Base-by-base conservation (phyloP, 331 rosid genomes). In the Pyracantha coccinea region DNA sequence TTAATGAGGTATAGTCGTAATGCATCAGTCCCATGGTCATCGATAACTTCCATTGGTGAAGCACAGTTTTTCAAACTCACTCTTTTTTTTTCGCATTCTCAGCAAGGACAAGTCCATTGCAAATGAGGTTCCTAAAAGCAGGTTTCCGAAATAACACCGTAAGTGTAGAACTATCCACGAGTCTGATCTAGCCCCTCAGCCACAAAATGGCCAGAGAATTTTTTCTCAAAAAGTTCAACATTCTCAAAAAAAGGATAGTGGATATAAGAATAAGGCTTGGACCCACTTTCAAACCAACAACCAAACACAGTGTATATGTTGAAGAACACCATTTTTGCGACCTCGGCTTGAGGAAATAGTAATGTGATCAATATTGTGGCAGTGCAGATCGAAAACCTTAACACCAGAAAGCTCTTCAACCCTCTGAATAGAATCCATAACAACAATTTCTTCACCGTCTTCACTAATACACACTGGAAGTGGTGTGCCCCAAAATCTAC, bases 211-310 rank as follows among this genome's bases (percentile, higher is more conserved):
- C 99, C 99, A 11, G 97, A 97, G 82, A 94, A 94, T 66, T 92
- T 94, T 83, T 89, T 92, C 87, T 94, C 97, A 78, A 94, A 94
- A 50, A 87, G 92, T 79, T 89, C 97, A 14, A 71, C 84, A 63
- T 92, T 94, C 80, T 94, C 99, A 67, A 94, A 28, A 28, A 28
- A 94, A 67, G 97, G 99, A 90, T 94, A 94, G 77, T 94, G 99
- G 82, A 94, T 87, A 77, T 92, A 94, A 1, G 99, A 97, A 81
- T 92, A 94, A 16, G 99, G 99, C 99, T 92, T 92, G 73, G 97
- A 92, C 81, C 99, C 99, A 83, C 99, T 94, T 85, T 94, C 99
- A 67, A 94, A 94, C 99, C 99, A 94, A 80, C 99, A 94, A 82
- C 92, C 99, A 86, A 94, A 94, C 69, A 94, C 97, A 97, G 12